phyloP scores from a whole-genome alignment of 306 rosid species.

The Cicer chorassanicum region DNA sequence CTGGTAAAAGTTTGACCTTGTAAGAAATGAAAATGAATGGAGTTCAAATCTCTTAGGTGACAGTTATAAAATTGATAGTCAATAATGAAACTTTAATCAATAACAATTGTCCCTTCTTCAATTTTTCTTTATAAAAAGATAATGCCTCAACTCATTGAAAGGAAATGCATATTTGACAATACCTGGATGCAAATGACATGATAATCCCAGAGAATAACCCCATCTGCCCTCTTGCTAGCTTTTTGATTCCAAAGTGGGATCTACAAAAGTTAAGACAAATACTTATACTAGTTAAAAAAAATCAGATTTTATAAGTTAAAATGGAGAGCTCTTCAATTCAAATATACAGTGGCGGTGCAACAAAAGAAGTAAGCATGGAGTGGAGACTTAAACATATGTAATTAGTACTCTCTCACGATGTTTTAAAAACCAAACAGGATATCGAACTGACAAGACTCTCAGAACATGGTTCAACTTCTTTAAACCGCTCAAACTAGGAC shows the following conservation, averaged over 20 bases:
- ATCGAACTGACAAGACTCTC: too few species aligned
- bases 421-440: too few species aligned
- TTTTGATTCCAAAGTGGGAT: constrained; percentile 86
- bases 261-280: constrained; percentile 48
- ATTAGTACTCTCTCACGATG: not conserved
- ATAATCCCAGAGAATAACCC: constrained; percentile 87
- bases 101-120: too few species aligned
- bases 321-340: constrained; percentile 7
- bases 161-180: constrained; percentile 25
- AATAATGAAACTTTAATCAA: too few species aligned
- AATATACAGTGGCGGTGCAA: not conserved
- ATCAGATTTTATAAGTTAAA: not conserved
- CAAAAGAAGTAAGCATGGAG: not conserved
- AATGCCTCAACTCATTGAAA: constrained; percentile 26
- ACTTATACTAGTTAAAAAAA: not conserved
- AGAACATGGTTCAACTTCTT: too few species aligned
- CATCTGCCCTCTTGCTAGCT: constrained; percentile 78
- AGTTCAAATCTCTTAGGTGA: too few species aligned
- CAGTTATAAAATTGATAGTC: too few species aligned
- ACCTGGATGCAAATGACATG: constrained; percentile 90
- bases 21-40: too few species aligned
- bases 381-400: constrained; percentile 20
- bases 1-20: too few species aligned
- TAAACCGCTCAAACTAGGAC: too few species aligned
- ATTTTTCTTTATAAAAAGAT: too few species aligned